Evolutionary conservation across 2,329 filamentous ascomycete genomes (phyloP).

Genomic region (Calonectria hongkongensis): DNA sequence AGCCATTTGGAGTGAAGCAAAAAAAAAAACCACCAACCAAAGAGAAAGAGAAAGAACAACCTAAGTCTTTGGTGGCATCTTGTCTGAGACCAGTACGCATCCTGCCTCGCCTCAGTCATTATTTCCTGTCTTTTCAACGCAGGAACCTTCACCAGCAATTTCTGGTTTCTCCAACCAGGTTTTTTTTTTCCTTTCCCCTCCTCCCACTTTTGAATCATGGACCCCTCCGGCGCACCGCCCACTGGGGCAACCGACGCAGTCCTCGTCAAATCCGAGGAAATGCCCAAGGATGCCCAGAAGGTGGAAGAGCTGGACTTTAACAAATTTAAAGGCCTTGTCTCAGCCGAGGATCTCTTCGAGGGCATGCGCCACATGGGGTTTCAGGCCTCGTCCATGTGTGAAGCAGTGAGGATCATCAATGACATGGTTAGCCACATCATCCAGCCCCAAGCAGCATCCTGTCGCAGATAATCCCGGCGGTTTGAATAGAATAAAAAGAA

Average conservation of each 20-base stretch:
- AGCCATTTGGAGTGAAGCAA: slow-evolving; percentile 11
- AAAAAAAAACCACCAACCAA: slow-evolving; percentile 11
- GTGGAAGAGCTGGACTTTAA: slow-evolving; percentile 97
- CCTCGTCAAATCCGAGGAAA: slow-evolving; percentile 86
- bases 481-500: background rate
- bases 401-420: slow-evolving; percentile 94
- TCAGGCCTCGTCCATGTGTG: slow-evolving; percentile 82
- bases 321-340: slow-evolving; percentile 84
- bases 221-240: slow-evolving; percentile 69
- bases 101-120: background rate
- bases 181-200: slow-evolving; percentile 17
- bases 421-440: slow-evolving; percentile 81
- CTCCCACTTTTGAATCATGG: slow-evolving; percentile 53
- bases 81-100: slow-evolving; percentile 17
- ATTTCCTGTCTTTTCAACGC: background rate
- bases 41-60: slow-evolving; percentile 5
- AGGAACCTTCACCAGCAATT: background rate
- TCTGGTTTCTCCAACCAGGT: background rate
- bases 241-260: slow-evolving; percentile 85
- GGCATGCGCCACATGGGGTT: slow-evolving; percentile 92
- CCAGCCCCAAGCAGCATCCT: background rate
- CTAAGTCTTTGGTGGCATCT: slow-evolving; percentile 4
- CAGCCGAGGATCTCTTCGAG: slow-evolving; percentile 87
- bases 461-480: background rate
- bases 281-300: slow-evolving; percentile 85